A percentile compares a stretch with the other conserved stretches of the same genome.
Evolutionary conservation across 176 grass and related monocot genomes (phyloP).

Genomic region (Bonia amplexicaulis): DNA sequence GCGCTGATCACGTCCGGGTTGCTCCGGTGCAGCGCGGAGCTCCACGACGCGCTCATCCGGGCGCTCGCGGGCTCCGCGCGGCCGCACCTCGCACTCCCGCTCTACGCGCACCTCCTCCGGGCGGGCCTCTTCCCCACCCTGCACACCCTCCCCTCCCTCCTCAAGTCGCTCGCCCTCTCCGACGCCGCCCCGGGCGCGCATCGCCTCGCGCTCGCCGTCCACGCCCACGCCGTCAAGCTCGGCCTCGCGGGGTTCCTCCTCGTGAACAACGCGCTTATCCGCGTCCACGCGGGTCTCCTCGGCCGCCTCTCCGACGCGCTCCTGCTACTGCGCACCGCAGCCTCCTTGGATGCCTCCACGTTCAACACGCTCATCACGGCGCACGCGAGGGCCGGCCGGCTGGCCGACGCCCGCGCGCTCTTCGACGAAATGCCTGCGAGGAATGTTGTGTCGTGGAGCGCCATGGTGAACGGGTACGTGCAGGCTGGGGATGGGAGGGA

Average conservation of each 20-base stretch:
- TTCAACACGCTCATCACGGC: constrained; percentile 55
- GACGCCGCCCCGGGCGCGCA: neutral
- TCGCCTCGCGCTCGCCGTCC: constrained; percentile 31
- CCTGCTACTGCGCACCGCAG: constrained; percentile 28
- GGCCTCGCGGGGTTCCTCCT: constrained; percentile 39
- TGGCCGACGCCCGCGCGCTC: neutral
- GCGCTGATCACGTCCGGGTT: constrained; percentile 26
- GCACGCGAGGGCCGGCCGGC: neutral
- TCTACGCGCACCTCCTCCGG: constrained; percentile 44
- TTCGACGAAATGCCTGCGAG: constrained; percentile 54
- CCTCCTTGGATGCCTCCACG: constrained; percentile 12
- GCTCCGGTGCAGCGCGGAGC: constrained; percentile 20
- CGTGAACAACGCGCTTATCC: constrained; percentile 55
- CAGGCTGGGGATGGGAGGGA: constrained; percentile 43
- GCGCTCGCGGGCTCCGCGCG: constrained; percentile 23
- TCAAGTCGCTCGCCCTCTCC: constrained; percentile 28
- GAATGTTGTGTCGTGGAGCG: constrained; percentile 49
- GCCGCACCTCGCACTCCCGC: constrained; percentile 26
- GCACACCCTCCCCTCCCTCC: constrained; percentile 42
- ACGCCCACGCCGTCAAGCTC: constrained; percentile 45
- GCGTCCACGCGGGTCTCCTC: constrained; percentile 33
- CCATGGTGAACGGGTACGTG: constrained; percentile 51
- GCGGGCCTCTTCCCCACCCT: constrained; percentile 31
- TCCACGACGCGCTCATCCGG: constrained; percentile 46
- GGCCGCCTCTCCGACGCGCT: constrained; percentile 19